Base-by-base conservation (phyloP, 2,329 filamentous ascomycete species). In the Xylogone sp. region DNA sequence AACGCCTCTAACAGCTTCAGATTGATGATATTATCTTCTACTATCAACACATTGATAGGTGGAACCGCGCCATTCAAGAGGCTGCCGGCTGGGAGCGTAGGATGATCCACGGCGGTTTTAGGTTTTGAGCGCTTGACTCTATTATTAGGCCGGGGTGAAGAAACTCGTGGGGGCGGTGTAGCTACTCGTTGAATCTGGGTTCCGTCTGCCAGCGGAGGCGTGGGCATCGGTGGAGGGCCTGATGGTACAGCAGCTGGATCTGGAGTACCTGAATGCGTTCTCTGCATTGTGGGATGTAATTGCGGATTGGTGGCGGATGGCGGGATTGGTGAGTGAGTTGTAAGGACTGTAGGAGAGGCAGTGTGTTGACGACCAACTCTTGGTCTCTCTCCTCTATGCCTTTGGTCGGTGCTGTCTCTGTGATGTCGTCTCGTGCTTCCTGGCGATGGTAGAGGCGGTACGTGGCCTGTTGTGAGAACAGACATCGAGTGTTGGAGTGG, bases 21-120 rank as follows among this genome's bases (percentile, higher is more conserved):
- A 66, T 97, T 99, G 78, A 99, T 97, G 57, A 94, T 91, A 69
- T 99, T 99, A 73, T 99, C 94, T 73, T 99, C 94, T 13, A 99
- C 94, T 54, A 99, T 96, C 43, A 99, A 77, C 7, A 97, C 92
- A 61, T 96, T 97, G 72, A 99, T 97, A 1, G 94, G 93, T 7
- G 94, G 94, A 1, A 97, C 90, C 1, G 85, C 85, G 49, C 86
- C 87, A 59, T 93, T 90, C 34, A 39, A 39, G 22, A 96, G 79
- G 62, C 89, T 77, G 24, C 82, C 84, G 3, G 84, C 76, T 21
- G 80, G 79, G 54, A 87, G 64, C 12, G 66, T 69, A 1, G 75
- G 65, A 53, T 72, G 69, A 43, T 71, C 71, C 19, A 74, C 72
- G 24, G 66, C 65, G 22, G 66, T 69, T 61, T 82, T 85, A 68